Evolutionary conservation across 2,329 filamentous ascomycete species (phyloP), one percentile per base, ranked within the genome.

Genomic region (Bipolaris zeicola): DNA sequence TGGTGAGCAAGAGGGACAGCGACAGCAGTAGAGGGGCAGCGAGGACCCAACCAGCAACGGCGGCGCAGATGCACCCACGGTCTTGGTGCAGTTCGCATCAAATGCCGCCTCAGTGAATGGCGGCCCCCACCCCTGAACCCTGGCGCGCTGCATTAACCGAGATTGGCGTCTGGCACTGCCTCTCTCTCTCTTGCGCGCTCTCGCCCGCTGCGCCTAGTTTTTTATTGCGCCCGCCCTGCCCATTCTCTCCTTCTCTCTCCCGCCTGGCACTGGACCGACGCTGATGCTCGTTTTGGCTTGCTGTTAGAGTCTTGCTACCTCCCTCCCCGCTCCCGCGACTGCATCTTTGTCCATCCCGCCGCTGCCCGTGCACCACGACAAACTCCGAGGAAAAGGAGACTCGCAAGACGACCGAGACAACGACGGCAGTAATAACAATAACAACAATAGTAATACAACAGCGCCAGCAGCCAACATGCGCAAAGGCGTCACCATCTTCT

Each of bases 401-500:
- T 46, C 52, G 49, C 50, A 42, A 42, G 37, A 41, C 16, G 38
- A 53, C 49, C 41, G 55, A 52, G 46, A 60, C 63, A n/a, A 81
- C 63, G 24, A 6, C 41, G 3, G 28, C 14, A 24, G 55, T 50
- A 50, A 60, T 56, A 77, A 81, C 62, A 42, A 26, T 18, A 16
- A 43, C 22, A 24, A 18, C 10, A 52, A 45, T 13, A 31, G 28
- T 31, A 31, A 31, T 31, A 28, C 6, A 26, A 31, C 22, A n/a
- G 7, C 10, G 49, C 48, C 49, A 50, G 51, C 53, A 50, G 61
- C 58, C 77, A 81, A 62, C 56, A 88, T 88, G 86, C 82, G 85
- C 65, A 82, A 82, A 77, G 82, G 83, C 70, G 77, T 86, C 57
- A 67, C 87, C 55, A 80, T 89, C 69, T 89, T 88, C 77, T 77